Percentiles rank a stretch among this genome's conserved stretches.
Evolutionary conservation across 148 eudicot species (phyloP).

Genomic region (Fallopia convolvulus): DNA sequence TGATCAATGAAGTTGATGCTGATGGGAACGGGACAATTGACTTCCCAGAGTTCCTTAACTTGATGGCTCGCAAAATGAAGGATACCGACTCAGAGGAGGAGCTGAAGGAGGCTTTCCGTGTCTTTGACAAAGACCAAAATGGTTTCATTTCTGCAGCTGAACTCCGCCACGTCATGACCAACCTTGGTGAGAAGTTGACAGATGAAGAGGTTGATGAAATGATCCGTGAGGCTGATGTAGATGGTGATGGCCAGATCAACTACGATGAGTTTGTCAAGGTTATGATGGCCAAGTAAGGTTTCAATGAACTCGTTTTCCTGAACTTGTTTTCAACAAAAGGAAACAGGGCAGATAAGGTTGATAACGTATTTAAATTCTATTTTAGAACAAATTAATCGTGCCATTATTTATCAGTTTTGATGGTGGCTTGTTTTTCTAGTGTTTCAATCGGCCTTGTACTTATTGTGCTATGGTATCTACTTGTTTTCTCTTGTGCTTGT

Average conservation of each 20-base stretch:
- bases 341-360: constrained; percentile 24
- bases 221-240: constrained; percentile 44
- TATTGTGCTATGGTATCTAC: not conserved
- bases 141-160: constrained; percentile 40
- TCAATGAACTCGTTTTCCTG: constrained; percentile 10
- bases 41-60: constrained; percentile 34
- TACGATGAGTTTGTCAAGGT: constrained; percentile 42
- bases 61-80: constrained; percentile 40
- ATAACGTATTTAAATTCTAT: constrained; percentile 16
- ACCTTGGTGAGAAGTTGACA: constrained; percentile 40
- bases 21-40: constrained; percentile 35
- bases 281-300: constrained; percentile 41
- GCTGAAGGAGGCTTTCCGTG: constrained; percentile 39
- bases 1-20: constrained; percentile 39
- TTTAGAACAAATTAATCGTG: constrained; percentile 11
- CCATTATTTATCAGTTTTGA: not conserved
- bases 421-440: not conserved
- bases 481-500: not conserved
- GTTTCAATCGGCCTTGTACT: not conserved
- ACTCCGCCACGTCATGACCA: constrained; percentile 40
- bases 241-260: constrained; percentile 45
- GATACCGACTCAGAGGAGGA: constrained; percentile 38
- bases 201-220: constrained; percentile 40
- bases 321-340: not conserved
- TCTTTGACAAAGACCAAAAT: constrained; percentile 43